phyloP scores from a whole-genome alignment of 1,284 basidiomycete genomes.

The Gymnopus androsaceus region DNA sequence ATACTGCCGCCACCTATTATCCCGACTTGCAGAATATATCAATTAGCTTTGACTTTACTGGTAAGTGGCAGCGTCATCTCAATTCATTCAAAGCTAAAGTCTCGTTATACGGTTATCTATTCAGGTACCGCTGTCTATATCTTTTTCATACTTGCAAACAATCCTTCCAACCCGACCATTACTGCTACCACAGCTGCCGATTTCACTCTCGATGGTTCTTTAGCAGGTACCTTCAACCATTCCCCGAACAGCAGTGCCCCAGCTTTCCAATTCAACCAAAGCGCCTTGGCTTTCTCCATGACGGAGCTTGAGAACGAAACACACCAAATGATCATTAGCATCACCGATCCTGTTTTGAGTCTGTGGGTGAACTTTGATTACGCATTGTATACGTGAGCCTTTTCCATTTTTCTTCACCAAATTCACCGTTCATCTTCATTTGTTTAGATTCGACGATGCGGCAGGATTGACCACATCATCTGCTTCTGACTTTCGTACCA shows the following conservation, averaged over 20 bases:
- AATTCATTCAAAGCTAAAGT: background rate
- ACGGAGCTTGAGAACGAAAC: constrained; percentile 22
- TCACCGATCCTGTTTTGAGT: constrained; percentile 21
- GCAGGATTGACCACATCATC: background rate
- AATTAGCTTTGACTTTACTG: constrained; percentile 11
- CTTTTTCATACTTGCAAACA: constrained; percentile 16
- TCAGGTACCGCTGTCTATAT: constrained; percentile 16
- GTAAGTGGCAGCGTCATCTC: background rate
- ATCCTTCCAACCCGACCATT: constrained; percentile 17
- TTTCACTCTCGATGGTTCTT: constrained; percentile 27
- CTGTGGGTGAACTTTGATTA: constrained; percentile 39
- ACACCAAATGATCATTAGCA: constrained; percentile 30
- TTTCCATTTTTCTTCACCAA: background rate
- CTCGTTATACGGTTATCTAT: background rate
- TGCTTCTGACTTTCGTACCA: background rate
- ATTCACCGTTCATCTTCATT: background rate
- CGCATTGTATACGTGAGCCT: constrained; percentile 38
- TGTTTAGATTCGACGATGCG: background rate
- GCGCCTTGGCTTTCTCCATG: constrained; percentile 27
- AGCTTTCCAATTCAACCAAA: constrained; percentile 25
- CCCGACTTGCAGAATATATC: constrained; percentile 6
- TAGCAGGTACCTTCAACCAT: constrained; percentile 21
- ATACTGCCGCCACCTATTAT: constrained; percentile 16
- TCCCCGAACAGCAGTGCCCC: constrained; percentile 17
- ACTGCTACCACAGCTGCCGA: constrained; percentile 26